Evolutionary conservation across 192 early-diverging fungal species (phyloP), one percentile per base, ranked within the genome.

Genomic region (Coemansia sp.): DNA sequence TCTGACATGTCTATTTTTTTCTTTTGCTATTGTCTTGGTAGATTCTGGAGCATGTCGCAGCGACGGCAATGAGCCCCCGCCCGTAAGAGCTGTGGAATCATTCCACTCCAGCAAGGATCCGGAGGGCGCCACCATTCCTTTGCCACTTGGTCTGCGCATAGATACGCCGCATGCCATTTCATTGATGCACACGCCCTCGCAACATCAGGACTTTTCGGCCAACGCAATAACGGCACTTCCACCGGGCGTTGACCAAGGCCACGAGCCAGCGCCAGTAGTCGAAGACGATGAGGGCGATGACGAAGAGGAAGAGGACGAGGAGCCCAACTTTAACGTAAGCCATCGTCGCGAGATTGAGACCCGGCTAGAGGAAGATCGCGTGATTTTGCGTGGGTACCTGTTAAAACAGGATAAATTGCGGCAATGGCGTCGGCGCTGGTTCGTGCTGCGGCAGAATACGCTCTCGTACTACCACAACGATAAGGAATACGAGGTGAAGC

Each of bases 341-440:
- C 74, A 77, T 43, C 74, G 80, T 30, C 71, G 74, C 44, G 80
- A 82, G 38, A 82, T 82, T 32, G 72, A 77, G 62, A 61, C 18
- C 20, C 65, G 74, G 20, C 62, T 82, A 20, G 65, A 61, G 1
- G 71, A 76, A 12, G 80, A 82, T 64, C 75, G 79, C 24, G 74
- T 84, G 1, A 37, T 84, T 6, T 41, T 73, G 44, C 72, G 78
- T 24, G 83, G 83, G 0, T 80, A 77, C 32, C 68, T 84, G 45
- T 49, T 80, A 30, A 84, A 84, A 50, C 76, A 77, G 59, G 78
- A 84, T 62, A 76, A 77, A 40, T 71, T 80, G 44, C 67, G 74
- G 52, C 83, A 84, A 43, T 84, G 83, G 83, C 71, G 78, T 41
- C 75, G 79, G 34, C 83, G 83, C 27, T 84, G 83, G 83, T 84